These are phyloP conservation scores for Apiotrichum domesticum DNA, from an alignment of 1,284 basidiomycete species.

Conservation along the genomic window DNA sequence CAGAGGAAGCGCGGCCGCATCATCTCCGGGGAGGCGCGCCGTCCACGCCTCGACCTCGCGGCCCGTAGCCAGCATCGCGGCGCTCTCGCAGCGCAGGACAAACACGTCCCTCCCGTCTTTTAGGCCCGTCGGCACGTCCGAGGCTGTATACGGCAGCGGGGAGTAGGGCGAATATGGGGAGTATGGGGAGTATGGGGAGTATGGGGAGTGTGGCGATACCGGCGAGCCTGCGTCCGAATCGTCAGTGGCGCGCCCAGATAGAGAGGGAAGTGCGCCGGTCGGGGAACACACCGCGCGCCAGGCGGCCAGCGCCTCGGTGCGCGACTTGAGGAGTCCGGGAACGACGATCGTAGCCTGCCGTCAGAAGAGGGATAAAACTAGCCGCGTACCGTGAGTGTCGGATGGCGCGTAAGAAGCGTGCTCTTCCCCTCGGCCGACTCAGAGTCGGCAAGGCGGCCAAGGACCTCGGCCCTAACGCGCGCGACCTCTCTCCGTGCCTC, in stretches of 20 bases:
- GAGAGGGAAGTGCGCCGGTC: neutral
- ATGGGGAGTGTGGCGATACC: too few relatives aligned
- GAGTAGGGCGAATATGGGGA: too few relatives aligned
- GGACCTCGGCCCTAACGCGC: neutral
- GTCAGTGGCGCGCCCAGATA: neutral
- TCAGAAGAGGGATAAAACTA: neutral
- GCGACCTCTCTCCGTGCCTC: conserved; percentile 4
- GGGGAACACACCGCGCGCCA: conserved; percentile 41
- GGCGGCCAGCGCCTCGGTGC: conserved; percentile 46
- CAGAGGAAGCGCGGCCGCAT: conserved; percentile 47
- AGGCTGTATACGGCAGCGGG: neutral
- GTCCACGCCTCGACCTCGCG: conserved; percentile 47
- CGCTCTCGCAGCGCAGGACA: conserved; percentile 46
- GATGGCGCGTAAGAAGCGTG: conserved; percentile 5
- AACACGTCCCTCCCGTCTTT: conserved; percentile 48
- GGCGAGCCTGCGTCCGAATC: neutral
- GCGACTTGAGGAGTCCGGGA: conserved; percentile 48
- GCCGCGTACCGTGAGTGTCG: conserved; percentile 41
- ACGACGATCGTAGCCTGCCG: conserved; percentile 47
- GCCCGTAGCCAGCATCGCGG: conserved; percentile 48
- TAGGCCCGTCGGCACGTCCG: conserved; percentile 14
- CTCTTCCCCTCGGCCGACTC: too few relatives aligned
- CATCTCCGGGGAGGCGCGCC: conserved; percentile 37
- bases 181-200: too few relatives aligned
- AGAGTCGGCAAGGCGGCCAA: too few relatives aligned